Conservation (phyloP, 1,139 yeast genomes). For the Debaryomycetaceae sp. region DNA sequence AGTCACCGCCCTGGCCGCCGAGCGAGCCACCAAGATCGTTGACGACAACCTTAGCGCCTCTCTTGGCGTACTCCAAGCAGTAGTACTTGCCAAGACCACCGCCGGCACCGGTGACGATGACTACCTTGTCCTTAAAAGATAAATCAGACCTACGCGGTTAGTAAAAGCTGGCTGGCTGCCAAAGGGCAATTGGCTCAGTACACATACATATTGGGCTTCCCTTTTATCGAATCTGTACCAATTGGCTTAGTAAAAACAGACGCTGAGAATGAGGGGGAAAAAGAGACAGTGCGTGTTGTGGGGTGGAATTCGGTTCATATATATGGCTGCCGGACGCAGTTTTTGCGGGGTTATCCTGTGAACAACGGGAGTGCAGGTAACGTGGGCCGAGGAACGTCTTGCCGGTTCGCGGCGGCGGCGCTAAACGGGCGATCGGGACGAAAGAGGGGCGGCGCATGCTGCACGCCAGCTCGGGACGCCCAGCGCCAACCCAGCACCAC, state of each 20-base stretch:
- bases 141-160: constrained; percentile 24
- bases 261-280: background rate
- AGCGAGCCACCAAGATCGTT: constrained; percentile 90
- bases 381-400: constrained; percentile 7
- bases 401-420: too few relatives aligned
- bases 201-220: background rate
- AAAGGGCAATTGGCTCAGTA: constrained; percentile 1
- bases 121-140: constrained; percentile 75
- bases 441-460: too few relatives aligned
- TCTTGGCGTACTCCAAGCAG: constrained; percentile 78
- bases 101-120: constrained; percentile 93
- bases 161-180: background rate
- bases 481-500: too few relatives aligned
- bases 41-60: constrained; percentile 92
- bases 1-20: constrained; percentile 62
- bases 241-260: background rate
- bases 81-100: constrained; percentile 93
- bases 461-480: too few relatives aligned
- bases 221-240: background rate
- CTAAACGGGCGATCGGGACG: too few relatives aligned
- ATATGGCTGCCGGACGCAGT: background rate
- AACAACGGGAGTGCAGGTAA: constrained; percentile 4
- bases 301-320: background rate
- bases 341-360: constrained; percentile 9
- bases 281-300: background rate